Evolutionary conservation across 352 stramenopile genomes (phyloP), one percentile per base, ranked within the genome.

Genomic region (Phytophthora megakarya): DNA sequence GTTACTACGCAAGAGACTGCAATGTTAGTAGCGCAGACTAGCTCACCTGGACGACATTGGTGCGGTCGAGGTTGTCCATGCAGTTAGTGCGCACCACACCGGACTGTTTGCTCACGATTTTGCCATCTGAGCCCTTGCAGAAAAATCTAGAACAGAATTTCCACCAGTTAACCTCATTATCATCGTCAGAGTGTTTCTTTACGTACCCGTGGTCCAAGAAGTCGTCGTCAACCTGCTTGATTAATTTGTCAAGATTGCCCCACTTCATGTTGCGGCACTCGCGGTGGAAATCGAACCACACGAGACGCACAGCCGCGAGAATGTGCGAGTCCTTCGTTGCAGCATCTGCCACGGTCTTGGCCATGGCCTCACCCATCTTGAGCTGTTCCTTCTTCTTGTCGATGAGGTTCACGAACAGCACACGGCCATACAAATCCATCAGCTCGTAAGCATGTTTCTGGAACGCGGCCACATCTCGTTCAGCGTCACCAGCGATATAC

Each of bases 251-350:
- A 10, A 99, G 75, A 50, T 97, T 97, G 30, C 86, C 76, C 83
- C 92, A 99, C 73, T 95, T 80, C 77, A 97, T 98, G 47, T 94
- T 85, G 61, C 90, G 93, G 63, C 96, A 98, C 72, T 99, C 95
- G 25, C 90, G 84, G 75, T 99, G 97, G 72, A 99, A 99, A 61
- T 99, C 97, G 71, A 98, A 99, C 96, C 96, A 99, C 32, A 98
- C 80, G 48, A 79, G 73, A 23, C 80, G 78, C 23, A 89, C 65
- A 23, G 73, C 83, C 13, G 80, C 81, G 21, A 90, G 58, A 35
- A 90, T 81, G 47, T 90, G 81, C 39, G 81, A 84, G 57, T 89
- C 74, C 22, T 73, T 70, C 5, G 72, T 80, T 13, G 80, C 75
- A 12, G 81, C 78, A 15, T 76, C 54, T 0, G 73, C 72, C 30